Conservation (phyloP, 352 stramenopile genomes). For the Sclerospora graminicola region DNA sequence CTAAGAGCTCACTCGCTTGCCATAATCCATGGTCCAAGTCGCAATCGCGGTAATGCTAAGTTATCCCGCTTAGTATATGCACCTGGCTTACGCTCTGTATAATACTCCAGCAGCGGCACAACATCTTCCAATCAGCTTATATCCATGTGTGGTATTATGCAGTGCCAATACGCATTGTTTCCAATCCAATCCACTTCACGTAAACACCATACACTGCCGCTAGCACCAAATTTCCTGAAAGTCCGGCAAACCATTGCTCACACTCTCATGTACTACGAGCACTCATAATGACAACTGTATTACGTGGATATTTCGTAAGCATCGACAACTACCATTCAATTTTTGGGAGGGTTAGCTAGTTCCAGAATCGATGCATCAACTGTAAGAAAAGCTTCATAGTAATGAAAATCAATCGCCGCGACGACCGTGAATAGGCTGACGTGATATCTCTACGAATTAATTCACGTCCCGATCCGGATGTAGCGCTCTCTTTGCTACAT, state of each 20-base stretch:
- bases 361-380: conserved; percentile 78
- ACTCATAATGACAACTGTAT: conserved; percentile 72
- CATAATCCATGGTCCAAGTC: conserved; percentile 81
- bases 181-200: conserved; percentile 66
- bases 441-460: conserved; percentile 81
- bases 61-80: conserved; percentile 79
- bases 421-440: conserved; percentile 64
- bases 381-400: conserved; percentile 84
- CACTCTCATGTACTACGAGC: conserved; percentile 55
- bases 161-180: conserved; percentile 53
- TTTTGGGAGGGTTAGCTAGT: conserved; percentile 79
- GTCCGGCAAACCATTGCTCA: conserved; percentile 68
- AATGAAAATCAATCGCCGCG: conserved; percentile 67
- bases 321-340: conserved; percentile 74
- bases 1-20: conserved; percentile 85
- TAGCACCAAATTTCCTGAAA: conserved; percentile 54
- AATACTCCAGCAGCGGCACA: conserved; percentile 68
- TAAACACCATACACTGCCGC: conserved; percentile 76
- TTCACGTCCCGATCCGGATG: conserved; percentile 58
- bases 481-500: conserved; percentile 59
- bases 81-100: conserved; percentile 73
- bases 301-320: conserved; percentile 59
- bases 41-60: conserved; percentile 88
- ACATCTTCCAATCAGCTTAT: conserved; percentile 73
- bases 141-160: conserved; percentile 76